Base-by-base conservation (phyloP, 148 eudicot species). In the Vaccinium darrowii region DNA sequence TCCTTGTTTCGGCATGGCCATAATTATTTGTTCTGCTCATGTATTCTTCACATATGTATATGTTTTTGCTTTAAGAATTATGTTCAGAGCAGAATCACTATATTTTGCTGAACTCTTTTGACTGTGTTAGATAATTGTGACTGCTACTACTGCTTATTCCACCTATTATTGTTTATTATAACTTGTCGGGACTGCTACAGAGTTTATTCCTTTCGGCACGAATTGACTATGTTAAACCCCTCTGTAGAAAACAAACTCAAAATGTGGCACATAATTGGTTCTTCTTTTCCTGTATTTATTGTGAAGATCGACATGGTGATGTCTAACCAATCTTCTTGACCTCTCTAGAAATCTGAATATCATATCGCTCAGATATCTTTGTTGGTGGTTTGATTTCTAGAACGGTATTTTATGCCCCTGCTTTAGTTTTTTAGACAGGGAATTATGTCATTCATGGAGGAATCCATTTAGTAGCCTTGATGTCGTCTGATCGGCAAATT, bases 21-120 rank as follows among this genome's bases (percentile, higher is more conserved):
- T 69, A 69, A 36, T 69, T 69, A 69, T 69, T 69, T 27, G 27
- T 69, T 69, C 39, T 69, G 74, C 74, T 12, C 74, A 69, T 69
- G 74, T 69, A 13, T 69, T 69, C 39, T 30, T 69, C 16, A 13
- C 74, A 13, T 69, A 69, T 27, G 7, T 27, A 27, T 13, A 25
- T 27, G 4, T 11, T 9, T 69, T 69, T 65, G 72, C 8, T 27
- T 30, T 27, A 69, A 69, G 7, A 69, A 23, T 25, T 27, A 16
- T 69, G 36, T 27, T 69, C 36, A 13, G 36, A 69, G 74, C 16
- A 69, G 18, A 63, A 63, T 63, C 30, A 27, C 9, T 63, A 27
- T 63, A 27, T 69, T 69, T 69, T 27, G 74, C 25, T 69, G 43
- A 12, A 69, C 2, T 13, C 39, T 30, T 27, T 27, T 69, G 74